Evolutionary conservation across 495 filamentous ascomycete species (phyloP), one percentile per base, ranked within the genome.

Genomic region (Melanomma pulvis-pyrius): DNA sequence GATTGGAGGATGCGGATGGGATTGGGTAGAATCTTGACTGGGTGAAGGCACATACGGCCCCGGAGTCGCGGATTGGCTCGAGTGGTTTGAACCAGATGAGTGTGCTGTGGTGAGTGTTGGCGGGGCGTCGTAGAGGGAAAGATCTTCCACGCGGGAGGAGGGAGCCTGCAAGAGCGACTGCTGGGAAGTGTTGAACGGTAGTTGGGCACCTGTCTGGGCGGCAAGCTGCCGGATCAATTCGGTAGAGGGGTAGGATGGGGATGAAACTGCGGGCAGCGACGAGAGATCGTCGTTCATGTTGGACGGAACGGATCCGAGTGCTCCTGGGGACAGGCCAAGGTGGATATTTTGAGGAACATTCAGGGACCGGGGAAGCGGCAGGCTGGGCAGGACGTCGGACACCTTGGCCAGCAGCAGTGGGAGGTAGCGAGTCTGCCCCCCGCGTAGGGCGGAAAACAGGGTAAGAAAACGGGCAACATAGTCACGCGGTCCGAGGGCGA

Each of bases 331-430:
- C 9, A 63, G 30, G 32, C 50, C 32, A 22, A 63, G 63, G 12
- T 59, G 32, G 15, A 63, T 22, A 24, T 53, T 58, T 30, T 59
- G 65, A 4, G 67, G 49, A 9, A 69, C n/a, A 24, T 65, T 58
- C 7, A 67, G 25, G 7, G 59, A 63, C 17, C 57, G 59, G 22
- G 69, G 69, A 32, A 72, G 61, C 25, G 60, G 61, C 13, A 68
- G 56, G 34, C 54, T 65, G 6, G 89, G 87, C 7, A 92, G 77
- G 19, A 83, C 82, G 28, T 90, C 86, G 52, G 86, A 80, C 28
- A 92, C 84, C 68, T 90, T 92, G 69, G 82, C 80, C 28, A 92
- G 73, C 0, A 94, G 79, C 9, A 91, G 79, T 0, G 88, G 90
- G 12, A 92, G 79, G 74, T 88, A 92, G 51, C 87, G 84, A 52